phyloP scores from a whole-genome alignment of 352 stramenopile species.

The Saprolegnia diclina region DNA sequence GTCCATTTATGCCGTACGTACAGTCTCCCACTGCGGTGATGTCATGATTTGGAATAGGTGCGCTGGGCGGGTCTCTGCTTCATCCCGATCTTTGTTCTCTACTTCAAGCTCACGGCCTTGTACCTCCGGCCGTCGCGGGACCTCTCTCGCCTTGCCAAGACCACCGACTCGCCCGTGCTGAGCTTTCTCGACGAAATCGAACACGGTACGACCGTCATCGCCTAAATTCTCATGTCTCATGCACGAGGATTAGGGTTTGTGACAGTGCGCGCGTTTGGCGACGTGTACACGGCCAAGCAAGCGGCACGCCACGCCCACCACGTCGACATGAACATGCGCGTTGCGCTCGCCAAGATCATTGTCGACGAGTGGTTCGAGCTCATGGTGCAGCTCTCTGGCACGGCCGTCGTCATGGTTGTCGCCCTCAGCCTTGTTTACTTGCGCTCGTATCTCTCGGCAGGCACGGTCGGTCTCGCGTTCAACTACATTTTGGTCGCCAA shows the following conservation, averaged over 20 bases:
- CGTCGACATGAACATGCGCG: slow-evolving; percentile 68
- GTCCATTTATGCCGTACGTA: slow-evolving; percentile 68
- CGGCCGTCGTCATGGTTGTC: slow-evolving; percentile 69
- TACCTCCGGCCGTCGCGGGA: slow-evolving; percentile 44
- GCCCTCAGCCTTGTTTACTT: slow-evolving; percentile 64
- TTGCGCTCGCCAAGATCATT: slow-evolving; percentile 60
- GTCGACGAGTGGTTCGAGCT: slow-evolving; percentile 77
- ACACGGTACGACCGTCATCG: slow-evolving; percentile 14
- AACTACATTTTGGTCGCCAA: slow-evolving; percentile 85
- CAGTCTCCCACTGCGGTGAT: slow-evolving; percentile 43
- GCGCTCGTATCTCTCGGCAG: slow-evolving; percentile 47
- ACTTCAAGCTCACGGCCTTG: slow-evolving; percentile 44
- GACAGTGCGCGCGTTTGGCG: slow-evolving; percentile 37
- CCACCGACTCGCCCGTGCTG: slow-evolving; percentile 40
- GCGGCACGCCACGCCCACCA: slow-evolving; percentile 34
- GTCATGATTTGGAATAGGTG: slow-evolving; percentile 29
- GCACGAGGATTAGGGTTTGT: slow-evolving; percentile 33
- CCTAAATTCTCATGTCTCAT: slow-evolving; percentile 9
- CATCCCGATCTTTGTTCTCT: slow-evolving; percentile 76
- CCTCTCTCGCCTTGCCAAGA: slow-evolving; percentile 35
- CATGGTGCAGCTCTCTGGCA: slow-evolving; percentile 75
- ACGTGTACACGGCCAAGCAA: slow-evolving; percentile 31
- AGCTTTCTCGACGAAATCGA: slow-evolving; percentile 30
- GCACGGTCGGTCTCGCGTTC: slow-evolving; percentile 81
- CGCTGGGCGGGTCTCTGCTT: slow-evolving; percentile 65